Base-by-base conservation (phyloP, 257 asterid genomes). In the Plantago elongata region DNA sequence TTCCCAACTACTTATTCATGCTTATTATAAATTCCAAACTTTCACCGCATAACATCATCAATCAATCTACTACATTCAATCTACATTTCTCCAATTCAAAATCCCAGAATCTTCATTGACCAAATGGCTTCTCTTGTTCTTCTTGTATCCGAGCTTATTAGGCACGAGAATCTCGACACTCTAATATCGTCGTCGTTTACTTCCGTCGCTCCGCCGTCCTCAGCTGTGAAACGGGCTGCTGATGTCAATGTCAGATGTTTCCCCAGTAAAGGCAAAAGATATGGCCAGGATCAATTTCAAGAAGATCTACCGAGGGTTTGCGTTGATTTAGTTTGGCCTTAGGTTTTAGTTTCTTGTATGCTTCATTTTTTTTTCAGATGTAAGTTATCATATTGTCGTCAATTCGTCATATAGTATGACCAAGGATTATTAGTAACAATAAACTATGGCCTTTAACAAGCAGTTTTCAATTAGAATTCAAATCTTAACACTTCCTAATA, bases 61-160 rank as follows among this genome's bases (percentile, higher is more conserved):
- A 15, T 22, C 27, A 1, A 22, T 1, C 27, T 5, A 50, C 61
- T 5, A 50, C 61, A 63, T 45, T n/a, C 14, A 11, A 6, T 9
- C 59, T 29, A 11, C 13, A 27, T 37, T 4, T 43, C 57, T 64
- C 44, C 14, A 37, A 4, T 34, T 34, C 8, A 11, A 45, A 48
- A 34, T 18, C 14, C 54, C 16, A 18, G 61, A 29, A 30, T 13
- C 34, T 43, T 62, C 11, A 14, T 15, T 1, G 14, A 3, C 17
- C 5, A n/a, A 62, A 84, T 84, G 93, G 93, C 93, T 63, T 77
- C 93, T 55, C 77, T 84, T 1, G 65, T 84, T 76, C 93, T 84
- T 58, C 79, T 84, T 12, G 48, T 84, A 14, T 78, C 84, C 45
- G 93, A 79, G 73, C 72, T 84, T 13, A 77, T 81, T 34, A 75